Conservation (phyloP, 2,329 filamentous ascomycete genomes). For the Anthostomella pinea region DNA sequence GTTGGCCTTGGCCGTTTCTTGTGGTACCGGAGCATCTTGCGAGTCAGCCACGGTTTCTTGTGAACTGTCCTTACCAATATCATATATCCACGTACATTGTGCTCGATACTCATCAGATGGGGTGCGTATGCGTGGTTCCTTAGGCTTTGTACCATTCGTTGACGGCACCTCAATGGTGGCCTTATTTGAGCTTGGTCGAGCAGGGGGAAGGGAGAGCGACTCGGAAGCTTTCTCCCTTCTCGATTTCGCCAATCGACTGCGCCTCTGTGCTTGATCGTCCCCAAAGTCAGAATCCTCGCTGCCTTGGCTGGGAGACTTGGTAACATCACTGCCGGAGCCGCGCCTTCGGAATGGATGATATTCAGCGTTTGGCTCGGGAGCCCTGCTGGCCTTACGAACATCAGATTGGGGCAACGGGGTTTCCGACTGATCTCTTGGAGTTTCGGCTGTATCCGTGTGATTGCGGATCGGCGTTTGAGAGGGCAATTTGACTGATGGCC, state of each 20-base stretch:
- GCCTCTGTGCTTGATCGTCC: slow-evolving; percentile 19
- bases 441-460: slow-evolving; percentile 4
- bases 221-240: slow-evolving; percentile 27
- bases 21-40: slow-evolving; percentile 20
- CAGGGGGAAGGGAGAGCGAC: slow-evolving; percentile 25
- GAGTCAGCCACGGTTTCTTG: slow-evolving; percentile 33
- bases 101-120: slow-evolving; percentile 13
- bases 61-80: slow-evolving; percentile 20
- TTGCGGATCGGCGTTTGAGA: slow-evolving; percentile 15
- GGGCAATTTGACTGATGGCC: slow-evolving; percentile 15
- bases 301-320: slow-evolving; percentile 17
- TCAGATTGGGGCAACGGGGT: slow-evolving; percentile 14
- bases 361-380: slow-evolving; percentile 28
- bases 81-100: slow-evolving; percentile 15
- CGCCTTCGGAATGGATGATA: slow-evolving; percentile 23
- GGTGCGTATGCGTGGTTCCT: slow-evolving; percentile 1
- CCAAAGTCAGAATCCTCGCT: slow-evolving; percentile 27
- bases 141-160: slow-evolving; percentile 23
- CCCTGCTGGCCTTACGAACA: slow-evolving; percentile 9
- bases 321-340: slow-evolving; percentile 9
- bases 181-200: slow-evolving; percentile 17
- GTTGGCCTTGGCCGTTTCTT: slow-evolving; percentile 3
- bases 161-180: slow-evolving; percentile 30
- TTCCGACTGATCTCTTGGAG: slow-evolving; percentile 14
- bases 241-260: slow-evolving; percentile 24